A percentile compares a stretch with the other conserved stretches of the same genome.
Evolutionary conservation across 768 basidiomycete species (phyloP).

Genomic region (Phlebiopsis flavidoalba): DNA sequence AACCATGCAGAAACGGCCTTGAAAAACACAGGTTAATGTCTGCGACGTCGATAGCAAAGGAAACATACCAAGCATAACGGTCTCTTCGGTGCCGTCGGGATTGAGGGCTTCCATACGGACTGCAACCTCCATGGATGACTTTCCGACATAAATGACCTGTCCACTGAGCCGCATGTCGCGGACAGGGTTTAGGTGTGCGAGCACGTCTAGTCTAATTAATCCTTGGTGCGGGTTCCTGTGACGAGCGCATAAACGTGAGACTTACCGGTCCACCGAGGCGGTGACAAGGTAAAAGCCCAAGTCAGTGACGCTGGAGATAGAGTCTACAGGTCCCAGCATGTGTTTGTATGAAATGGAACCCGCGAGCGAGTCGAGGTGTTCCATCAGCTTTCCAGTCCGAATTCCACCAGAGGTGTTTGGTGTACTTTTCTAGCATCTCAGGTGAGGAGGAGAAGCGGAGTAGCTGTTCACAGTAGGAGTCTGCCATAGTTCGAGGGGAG

Average conservation of each 20-base stretch:
- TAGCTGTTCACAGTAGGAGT: slow-evolving; percentile 63
- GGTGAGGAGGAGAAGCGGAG: slow-evolving; percentile 62
- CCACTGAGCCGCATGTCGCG: slow-evolving; percentile 72
- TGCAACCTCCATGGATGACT: slow-evolving; percentile 79
- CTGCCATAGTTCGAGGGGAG: slow-evolving; percentile 55
- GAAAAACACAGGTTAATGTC: not conserved
- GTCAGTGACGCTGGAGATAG: slow-evolving; percentile 45
- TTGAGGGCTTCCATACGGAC: slow-evolving; percentile 75
- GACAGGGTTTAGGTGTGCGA: slow-evolving; percentile 50
- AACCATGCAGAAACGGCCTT: slow-evolving; percentile 92
- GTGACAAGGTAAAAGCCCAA: slow-evolving; percentile 80
- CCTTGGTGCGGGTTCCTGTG: not conserved
- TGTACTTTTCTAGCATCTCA: slow-evolving; percentile 59
- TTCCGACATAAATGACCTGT: slow-evolving; percentile 75
- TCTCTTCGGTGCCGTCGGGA: slow-evolving; percentile 43
- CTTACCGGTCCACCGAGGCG: slow-evolving; percentile 72
- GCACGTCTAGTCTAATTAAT: slow-evolving; percentile 55
- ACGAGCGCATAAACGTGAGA: not conserved
- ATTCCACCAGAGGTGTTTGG: slow-evolving; percentile 68
- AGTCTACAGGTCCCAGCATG: slow-evolving; percentile 53
- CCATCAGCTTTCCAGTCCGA: slow-evolving; percentile 69
- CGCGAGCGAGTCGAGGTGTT: slow-evolving; percentile 80
- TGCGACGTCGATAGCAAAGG: not conserved
- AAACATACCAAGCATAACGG: slow-evolving; percentile 57
- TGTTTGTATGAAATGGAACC: slow-evolving; percentile 84